A percentile compares a stretch with the other conserved stretches of the same genome.
Evolutionary conservation across 2,329 filamentous ascomycete genomes (phyloP).

Genomic region (Epichloe uncinata): DNA sequence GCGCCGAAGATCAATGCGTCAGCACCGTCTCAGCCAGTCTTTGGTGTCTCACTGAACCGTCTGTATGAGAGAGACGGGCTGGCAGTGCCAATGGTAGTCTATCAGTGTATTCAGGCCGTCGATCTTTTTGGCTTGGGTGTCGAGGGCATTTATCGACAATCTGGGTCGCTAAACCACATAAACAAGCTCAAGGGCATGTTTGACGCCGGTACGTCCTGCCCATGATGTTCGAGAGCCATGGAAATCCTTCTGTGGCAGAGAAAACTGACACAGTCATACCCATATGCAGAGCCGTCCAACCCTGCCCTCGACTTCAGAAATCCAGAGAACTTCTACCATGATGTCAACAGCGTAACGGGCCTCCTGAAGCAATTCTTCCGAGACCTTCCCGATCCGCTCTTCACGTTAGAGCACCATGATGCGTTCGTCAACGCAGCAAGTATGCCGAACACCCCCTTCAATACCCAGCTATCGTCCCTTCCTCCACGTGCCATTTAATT

Average conservation of each 20-base stretch:
- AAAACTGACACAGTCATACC: background rate
- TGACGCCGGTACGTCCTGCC: conserved; percentile 55
- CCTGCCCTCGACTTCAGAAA: conserved; percentile 79
- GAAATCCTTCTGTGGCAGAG: background rate
- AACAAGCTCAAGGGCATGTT: conserved; percentile 76
- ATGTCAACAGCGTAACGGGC: conserved; percentile 92
- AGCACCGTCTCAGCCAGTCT: conserved; percentile 58
- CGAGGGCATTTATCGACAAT: conserved; percentile 90
- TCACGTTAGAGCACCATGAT: conserved; percentile 66
- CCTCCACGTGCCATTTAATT: background rate
- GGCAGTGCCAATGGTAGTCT: conserved; percentile 86
- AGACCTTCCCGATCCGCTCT: conserved; percentile 78
- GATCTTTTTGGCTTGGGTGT: conserved; percentile 85
- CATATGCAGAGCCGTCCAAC: conserved; percentile 28
- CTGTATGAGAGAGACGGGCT: conserved; percentile 76
- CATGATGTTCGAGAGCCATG: background rate
- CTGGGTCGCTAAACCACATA: conserved; percentile 74
- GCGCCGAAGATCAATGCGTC: background rate
- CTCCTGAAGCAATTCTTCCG: conserved; percentile 92
- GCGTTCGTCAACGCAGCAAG: conserved; percentile 78
- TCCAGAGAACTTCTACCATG: conserved; percentile 86
- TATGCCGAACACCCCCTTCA: conserved; percentile 28
- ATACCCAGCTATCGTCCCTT: background rate
- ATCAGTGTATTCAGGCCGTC: conserved; percentile 91
- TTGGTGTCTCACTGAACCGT: conserved; percentile 66